These are phyloP conservation scores for Ogataea hybrid DNA, from an alignment of 1,139 yeast genomes.

Conservation along the genomic window DNA sequence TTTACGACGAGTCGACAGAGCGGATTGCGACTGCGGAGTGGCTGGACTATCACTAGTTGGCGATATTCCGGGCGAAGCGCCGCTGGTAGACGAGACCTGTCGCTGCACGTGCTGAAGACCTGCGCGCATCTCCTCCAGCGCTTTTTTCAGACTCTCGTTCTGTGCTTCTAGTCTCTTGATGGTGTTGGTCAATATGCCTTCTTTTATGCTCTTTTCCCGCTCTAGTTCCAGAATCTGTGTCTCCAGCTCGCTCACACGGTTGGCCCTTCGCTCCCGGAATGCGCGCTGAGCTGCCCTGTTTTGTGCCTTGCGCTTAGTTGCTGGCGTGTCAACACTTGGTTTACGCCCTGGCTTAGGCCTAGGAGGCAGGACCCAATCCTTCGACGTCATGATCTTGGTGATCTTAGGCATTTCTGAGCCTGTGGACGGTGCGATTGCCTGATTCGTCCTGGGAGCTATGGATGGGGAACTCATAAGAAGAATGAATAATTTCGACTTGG, in stretches of 20 bases:
- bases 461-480: constrained; percentile 21
- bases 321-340: constrained; percentile 68
- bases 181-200: constrained; percentile 53
- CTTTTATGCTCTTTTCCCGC: constrained; percentile 60
- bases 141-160: constrained; percentile 32
- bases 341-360: constrained; percentile 64
- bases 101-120: constrained; percentile 16
- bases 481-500: constrained; percentile 2
- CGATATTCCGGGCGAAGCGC: constrained; percentile 12
- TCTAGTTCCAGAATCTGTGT: constrained; percentile 59
- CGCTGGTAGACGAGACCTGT: constrained; percentile 8
- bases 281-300: constrained; percentile 96
- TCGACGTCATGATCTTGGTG: constrained; percentile 65
- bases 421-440: constrained; percentile 16
- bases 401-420: constrained; percentile 19
- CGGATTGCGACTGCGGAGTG: constrained; percentile 14
- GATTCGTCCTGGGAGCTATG: constrained; percentile 20
- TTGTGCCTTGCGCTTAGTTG: constrained; percentile 83
- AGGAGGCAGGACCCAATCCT: constrained; percentile 85
- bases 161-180: constrained; percentile 35
- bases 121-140: constrained; percentile 28
- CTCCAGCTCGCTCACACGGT: constrained; percentile 53
- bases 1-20: constrained; percentile 5
- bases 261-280: constrained; percentile 79
- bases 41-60: constrained; percentile 23